A percentile compares a stretch with the other conserved stretches of the same genome.
Evolutionary conservation across 2,329 filamentous ascomycete species (phyloP).

Genomic region (Colletotrichum scovillei): DNA sequence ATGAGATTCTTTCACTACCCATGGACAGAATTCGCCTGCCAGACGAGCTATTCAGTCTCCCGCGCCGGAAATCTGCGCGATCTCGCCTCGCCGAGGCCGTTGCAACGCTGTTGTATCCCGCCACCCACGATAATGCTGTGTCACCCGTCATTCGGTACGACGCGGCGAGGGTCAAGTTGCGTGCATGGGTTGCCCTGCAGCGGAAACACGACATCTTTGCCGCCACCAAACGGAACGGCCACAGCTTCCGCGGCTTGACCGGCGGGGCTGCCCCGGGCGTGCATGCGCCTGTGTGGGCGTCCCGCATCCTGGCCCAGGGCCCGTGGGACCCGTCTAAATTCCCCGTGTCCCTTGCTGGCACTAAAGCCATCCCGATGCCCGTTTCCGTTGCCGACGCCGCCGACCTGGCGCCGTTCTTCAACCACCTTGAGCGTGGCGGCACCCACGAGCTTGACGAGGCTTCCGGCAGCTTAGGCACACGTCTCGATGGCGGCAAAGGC

Average conservation of each 20-base stretch:
- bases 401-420: constrained; percentile 48
- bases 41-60: constrained; percentile 46
- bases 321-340: constrained; percentile 45
- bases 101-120: constrained; percentile 47
- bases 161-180: constrained; percentile 48
- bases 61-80: constrained; percentile 48
- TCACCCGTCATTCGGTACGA: constrained; percentile 52
- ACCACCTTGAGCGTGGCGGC: constrained; percentile 45
- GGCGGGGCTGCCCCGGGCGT: constrained; percentile 47
- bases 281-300: constrained; percentile 46
- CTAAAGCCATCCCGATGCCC: constrained; percentile 48
- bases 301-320: constrained; percentile 48
- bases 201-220: constrained; percentile 48
- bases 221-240: constrained; percentile 47
- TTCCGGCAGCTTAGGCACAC: constrained; percentile 32
- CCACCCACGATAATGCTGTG: constrained; percentile 45
- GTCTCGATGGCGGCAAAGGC: constrained; percentile 48
- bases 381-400: constrained; percentile 44
- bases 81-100: constrained; percentile 45
- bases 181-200: constrained; percentile 50
- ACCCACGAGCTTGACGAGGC: constrained; percentile 42
- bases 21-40: constrained; percentile 44
- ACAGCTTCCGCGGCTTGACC: constrained; percentile 40
- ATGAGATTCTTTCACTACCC: constrained; percentile 49
- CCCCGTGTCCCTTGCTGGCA: constrained; percentile 46